Percentiles rank a stretch among this genome's conserved stretches.
Conservation (phyloP, 169 alveolate genomes). For the Blepharisma undulans region DNA sequence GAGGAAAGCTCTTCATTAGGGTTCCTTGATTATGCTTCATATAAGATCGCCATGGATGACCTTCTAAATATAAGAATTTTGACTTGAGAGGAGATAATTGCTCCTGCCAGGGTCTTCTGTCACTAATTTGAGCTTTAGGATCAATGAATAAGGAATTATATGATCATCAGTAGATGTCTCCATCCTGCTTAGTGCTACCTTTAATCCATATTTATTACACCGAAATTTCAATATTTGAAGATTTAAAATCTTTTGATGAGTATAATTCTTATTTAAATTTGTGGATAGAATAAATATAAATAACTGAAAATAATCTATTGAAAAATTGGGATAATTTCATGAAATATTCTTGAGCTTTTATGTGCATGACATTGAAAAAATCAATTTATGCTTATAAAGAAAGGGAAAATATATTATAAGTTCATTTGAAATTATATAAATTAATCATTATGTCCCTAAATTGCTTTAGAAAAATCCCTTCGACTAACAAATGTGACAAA, state of each 20-base stretch:
- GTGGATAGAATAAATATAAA: no score
- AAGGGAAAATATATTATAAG: no score
- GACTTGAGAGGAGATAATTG: not conserved
- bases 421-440: no score
- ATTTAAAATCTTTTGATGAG: not conserved
- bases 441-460: not conserved
- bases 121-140: not conserved
- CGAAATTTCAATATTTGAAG: not conserved
- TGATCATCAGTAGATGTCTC: not conserved
- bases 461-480: not conserved
- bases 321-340: no score
- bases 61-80: not conserved
- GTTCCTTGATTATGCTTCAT: not conserved
- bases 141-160: not conserved
- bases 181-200: not conserved
- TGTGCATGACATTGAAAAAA: no score
- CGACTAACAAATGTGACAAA: constrained; percentile 8
- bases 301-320: no score
- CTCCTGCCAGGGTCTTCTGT: not conserved
- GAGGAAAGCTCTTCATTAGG: not conserved
- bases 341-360: no score
- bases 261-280: no score
- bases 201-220: not conserved
- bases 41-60: not conserved
- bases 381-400: no score